phyloP scores from a whole-genome alignment of 495 filamentous ascomycete genomes.

The Evernia prunastri region DNA sequence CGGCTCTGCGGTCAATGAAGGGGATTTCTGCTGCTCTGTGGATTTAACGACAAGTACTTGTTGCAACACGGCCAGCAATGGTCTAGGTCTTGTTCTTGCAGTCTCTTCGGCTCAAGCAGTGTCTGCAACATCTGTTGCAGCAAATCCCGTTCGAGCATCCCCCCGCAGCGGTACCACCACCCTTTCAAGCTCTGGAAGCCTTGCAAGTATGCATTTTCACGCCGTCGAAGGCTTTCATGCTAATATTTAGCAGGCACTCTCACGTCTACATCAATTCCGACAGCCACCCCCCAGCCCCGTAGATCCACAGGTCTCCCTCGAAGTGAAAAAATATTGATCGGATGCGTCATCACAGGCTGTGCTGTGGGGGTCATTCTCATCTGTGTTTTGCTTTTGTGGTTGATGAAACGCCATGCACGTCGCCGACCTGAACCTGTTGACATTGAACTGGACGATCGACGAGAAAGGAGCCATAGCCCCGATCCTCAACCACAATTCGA shows the following conservation, averaged over 20 bases:
- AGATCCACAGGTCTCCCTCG: not conserved
- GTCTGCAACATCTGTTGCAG: not conserved
- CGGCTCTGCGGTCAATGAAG: conserved; percentile 4
- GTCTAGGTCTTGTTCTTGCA: conserved; percentile 1
- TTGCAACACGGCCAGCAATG: conserved; percentile 14
- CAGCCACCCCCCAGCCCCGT: not conserved
- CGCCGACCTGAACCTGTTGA: not conserved
- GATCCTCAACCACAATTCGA: not conserved
- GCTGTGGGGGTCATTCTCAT: not conserved
- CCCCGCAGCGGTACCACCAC: not conserved
- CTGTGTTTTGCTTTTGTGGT: not conserved
- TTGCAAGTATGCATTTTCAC: not conserved
- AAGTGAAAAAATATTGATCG: not conserved
- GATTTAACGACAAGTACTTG: not conserved
- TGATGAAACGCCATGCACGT: not conserved
- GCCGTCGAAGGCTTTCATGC: not conserved
- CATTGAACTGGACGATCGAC: not conserved
- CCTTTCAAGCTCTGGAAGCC: not conserved
- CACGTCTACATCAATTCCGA: not conserved
- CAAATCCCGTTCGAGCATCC: not conserved
- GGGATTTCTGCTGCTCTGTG: conserved; percentile 11
- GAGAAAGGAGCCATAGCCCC: not conserved
- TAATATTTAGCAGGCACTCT: not conserved
- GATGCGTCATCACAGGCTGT: not conserved
- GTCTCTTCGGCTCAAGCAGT: conserved; percentile 11